A percentile compares a stretch with the other conserved stretches of the same genome.
phyloP scores from a whole-genome alignment of 768 basidiomycete genomes.

The Tricholoma matsutake region DNA sequence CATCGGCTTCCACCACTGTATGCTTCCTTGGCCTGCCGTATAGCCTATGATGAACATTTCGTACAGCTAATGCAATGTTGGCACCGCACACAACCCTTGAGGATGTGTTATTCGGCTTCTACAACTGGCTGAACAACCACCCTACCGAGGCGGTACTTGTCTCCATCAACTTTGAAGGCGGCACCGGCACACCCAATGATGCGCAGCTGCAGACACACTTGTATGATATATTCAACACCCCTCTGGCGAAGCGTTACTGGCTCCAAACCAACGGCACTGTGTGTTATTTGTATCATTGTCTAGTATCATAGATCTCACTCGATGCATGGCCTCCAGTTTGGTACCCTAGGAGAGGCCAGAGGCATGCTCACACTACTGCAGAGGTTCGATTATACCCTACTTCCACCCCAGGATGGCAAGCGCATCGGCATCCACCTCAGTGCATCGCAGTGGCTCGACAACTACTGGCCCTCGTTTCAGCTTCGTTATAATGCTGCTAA shows the following conservation, averaged over 20 bases:
- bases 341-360: constrained; percentile 48
- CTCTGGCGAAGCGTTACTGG: constrained; percentile 43
- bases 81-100: constrained; percentile 43
- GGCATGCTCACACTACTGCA: constrained; percentile 51
- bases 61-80: constrained; percentile 38
- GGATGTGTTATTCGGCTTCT: constrained; percentile 50
- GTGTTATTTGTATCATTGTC: constrained; percentile 8
- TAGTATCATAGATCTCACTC: not conserved
- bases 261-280: constrained; percentile 42
- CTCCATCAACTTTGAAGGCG: constrained; percentile 47
- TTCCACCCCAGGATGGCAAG: constrained; percentile 35
- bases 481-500: constrained; percentile 38
- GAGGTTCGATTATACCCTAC: constrained; percentile 41
- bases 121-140: constrained; percentile 49
- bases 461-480: constrained; percentile 38
- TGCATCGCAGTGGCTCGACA: constrained; percentile 45
- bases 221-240: constrained; percentile 36
- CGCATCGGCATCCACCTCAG: constrained; percentile 45
- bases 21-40: not conserved
- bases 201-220: constrained; percentile 39
- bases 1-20: constrained; percentile 48
- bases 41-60: not conserved
- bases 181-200: constrained; percentile 43
- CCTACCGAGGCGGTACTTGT: constrained; percentile 50
- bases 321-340: constrained; percentile 28